Base-by-base conservation (phyloP, 805 yeast genomes). In the Sungouiozyma ichnusensis region DNA sequence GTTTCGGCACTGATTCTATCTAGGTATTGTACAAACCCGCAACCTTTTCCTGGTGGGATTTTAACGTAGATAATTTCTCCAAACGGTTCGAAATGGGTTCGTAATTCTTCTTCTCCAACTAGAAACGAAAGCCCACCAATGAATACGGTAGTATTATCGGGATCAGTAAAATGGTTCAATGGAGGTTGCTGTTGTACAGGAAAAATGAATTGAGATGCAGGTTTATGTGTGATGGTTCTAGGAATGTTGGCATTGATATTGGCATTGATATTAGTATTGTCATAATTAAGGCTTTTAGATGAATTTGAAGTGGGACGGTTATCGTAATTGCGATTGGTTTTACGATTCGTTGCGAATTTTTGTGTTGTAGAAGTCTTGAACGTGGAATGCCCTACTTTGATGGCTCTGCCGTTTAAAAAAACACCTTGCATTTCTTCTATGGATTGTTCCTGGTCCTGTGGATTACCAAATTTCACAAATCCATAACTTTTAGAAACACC, bases 1-100 rank as follows among this genome's bases (percentile, higher is more conserved):
- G 72, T 72, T 62, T 88, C 96, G 1, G 96, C 96, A 50, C 85
- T 78, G 36, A 77, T 76, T 44, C 95, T 69, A 41, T 80, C 76
- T 34, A 77, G 74, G 58, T 74, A 87, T 61, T 85, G 94, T 41
- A 87, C 86, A 64, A 88, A 86, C 1, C 95, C 95, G 64, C 95
- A 85, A 47, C 83, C 84, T 49, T 65, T 68, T 27, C 65, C 90
- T 4, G 78, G 74, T 4, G 94, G 94, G 40, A 83, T 79, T 57
- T 82, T 82, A 38, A 81, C 84, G 53, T 82, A 85, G 18, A 79
- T 79, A 46, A 85, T 81, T 39, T 72, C 73, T 24, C 95, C 95
- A 65, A 78, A 85, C 32, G 78, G 71, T 34, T 75, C 67, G 55
- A 83, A 81, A 47, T 74, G 72, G 13, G 70, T 62, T 20, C 74